These are phyloP conservation scores for Aspergillus texensis DNA, from an alignment of 2,329 filamentous ascomycete species.

Conservation along the genomic window DNA sequence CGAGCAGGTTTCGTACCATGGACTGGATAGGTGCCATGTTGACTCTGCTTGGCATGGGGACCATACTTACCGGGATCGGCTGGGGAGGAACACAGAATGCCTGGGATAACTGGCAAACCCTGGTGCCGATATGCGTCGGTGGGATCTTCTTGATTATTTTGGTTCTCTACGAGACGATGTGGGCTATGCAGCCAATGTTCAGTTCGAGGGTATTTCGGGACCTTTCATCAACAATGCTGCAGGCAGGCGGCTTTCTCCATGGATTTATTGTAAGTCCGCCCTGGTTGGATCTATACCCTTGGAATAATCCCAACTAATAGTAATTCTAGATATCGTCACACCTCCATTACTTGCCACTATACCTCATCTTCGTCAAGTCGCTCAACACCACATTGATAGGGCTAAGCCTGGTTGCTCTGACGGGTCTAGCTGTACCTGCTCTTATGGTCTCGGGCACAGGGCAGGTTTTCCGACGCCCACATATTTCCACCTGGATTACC, in stretches of 20 bases:
- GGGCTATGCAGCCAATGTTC: slow-evolving; percentile 40
- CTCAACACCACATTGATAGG: slow-evolving; percentile 39
- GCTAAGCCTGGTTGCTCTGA: slow-evolving; percentile 41
- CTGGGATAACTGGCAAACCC: slow-evolving; percentile 44
- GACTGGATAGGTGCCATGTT: slow-evolving; percentile 50
- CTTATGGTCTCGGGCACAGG: slow-evolving; percentile 23
- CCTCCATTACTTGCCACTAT: slow-evolving; percentile 48
- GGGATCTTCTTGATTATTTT: slow-evolving; percentile 32
- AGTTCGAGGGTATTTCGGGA: slow-evolving; percentile 41
- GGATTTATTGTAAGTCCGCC: slow-evolving; percentile 45
- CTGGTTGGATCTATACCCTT: not conserved
- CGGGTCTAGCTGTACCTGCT: slow-evolving; percentile 29
- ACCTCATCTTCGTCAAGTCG: slow-evolving; percentile 41
- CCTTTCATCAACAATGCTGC: slow-evolving; percentile 40
- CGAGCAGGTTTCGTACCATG: slow-evolving; percentile 29
- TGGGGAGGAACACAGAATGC: slow-evolving; percentile 46
- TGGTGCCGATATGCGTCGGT: slow-evolving; percentile 45
- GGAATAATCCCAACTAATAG: not conserved
- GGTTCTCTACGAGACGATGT: slow-evolving; percentile 39
- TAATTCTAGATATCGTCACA: slow-evolving; percentile 41
- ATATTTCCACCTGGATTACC: slow-evolving; percentile 43
- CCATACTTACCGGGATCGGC: slow-evolving; percentile 46
- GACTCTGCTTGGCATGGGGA: slow-evolving; percentile 40
- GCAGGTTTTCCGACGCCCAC: slow-evolving; percentile 12
- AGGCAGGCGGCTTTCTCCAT: slow-evolving; percentile 45